Conservation (phyloP, 148 eudicot genomes). For the Silene conica region DNA sequence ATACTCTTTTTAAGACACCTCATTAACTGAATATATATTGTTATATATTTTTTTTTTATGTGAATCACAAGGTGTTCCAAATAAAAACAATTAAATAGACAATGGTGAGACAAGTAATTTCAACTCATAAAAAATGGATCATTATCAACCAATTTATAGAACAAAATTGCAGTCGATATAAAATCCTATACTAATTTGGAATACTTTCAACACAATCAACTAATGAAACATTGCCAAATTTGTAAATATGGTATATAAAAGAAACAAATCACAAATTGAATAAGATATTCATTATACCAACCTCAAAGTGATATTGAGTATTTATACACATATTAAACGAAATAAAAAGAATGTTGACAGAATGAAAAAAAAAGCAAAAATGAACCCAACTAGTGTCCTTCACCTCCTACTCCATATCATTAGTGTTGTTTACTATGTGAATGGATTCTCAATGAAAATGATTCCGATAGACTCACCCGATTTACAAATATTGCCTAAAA, state of each 20-base stretch:
- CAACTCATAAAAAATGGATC: too few species aligned
- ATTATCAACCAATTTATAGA: too few species aligned
- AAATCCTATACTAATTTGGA: neutral
- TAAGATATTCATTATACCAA: neutral
- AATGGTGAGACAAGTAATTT: too few species aligned
- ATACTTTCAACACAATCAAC: too few species aligned
- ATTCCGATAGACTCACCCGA: conserved; percentile 3
- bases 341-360: neutral
- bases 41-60: too few species aligned
- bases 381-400: neutral
- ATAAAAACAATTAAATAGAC: too few species aligned
- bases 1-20: too few species aligned
- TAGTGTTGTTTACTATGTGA: neutral
- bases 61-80: too few species aligned
- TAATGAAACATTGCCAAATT: too few species aligned
- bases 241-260: neutral
- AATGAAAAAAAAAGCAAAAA: neutral
- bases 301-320: neutral
- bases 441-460: conserved; percentile 8
- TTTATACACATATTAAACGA: neutral
- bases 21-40: too few species aligned
- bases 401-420: conserved; percentile 4
- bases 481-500: conserved; percentile 1
- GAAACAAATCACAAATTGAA: neutral
- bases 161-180: too few species aligned